These are phyloP conservation scores for Trifolium subterraneum DNA, from an alignment of 306 rosid genomes.

Conservation along the genomic window DNA sequence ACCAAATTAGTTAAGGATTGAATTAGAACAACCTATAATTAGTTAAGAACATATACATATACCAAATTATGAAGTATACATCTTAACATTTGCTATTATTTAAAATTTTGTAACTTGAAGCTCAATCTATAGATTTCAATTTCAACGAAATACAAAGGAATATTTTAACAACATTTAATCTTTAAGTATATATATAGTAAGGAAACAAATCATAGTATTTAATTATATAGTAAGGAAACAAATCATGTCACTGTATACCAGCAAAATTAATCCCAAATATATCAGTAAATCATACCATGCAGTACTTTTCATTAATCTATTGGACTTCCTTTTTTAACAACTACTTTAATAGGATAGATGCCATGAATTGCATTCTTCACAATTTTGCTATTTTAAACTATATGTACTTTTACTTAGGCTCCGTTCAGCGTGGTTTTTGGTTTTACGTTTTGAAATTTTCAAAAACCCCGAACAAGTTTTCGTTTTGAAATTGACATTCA, in stretches of 20 bases:
- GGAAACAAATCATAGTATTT: no score
- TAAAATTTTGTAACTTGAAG: no score
- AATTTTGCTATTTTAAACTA: constrained; percentile 49
- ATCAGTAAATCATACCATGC: neutral
- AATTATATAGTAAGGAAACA: neutral
- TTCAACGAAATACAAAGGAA: no score
- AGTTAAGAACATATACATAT: neutral
- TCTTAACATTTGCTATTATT: no score
- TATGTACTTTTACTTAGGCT: constrained; percentile 53
- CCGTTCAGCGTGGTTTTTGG: neutral
- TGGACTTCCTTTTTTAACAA: neutral
- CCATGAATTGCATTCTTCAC: constrained; percentile 42
- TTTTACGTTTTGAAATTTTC: no score
- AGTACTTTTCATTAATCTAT: constrained; percentile 5
- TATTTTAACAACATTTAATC: no score
- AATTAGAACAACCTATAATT: neutral
- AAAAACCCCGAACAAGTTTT: no score
- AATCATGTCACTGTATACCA: no score
- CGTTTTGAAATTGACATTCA: no score
- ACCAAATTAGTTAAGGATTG: no score
- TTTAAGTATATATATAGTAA: no score
- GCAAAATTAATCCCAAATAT: neutral
- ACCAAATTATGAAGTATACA: neutral
- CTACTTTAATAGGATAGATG: constrained; percentile 35
- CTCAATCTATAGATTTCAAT: no score